phyloP scores from a whole-genome alignment of 164 flowering plant genomes.

The Vitis labrusca region DNA sequence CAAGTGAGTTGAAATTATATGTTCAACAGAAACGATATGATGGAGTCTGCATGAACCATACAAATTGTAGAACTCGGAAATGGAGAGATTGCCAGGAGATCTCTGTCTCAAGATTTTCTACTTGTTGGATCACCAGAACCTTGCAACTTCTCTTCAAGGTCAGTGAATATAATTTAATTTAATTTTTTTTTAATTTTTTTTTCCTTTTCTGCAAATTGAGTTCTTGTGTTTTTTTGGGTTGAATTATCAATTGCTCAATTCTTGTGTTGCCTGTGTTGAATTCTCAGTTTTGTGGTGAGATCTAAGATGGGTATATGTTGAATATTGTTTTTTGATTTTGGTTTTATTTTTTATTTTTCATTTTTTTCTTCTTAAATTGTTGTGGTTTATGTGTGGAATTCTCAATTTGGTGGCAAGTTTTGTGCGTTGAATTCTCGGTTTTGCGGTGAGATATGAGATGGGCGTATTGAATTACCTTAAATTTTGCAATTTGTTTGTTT shows the following conservation, averaged over 20 bases:
- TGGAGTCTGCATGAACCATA: too few species aligned
- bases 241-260: background rate
- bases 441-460: background rate
- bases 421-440: background rate
- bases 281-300: background rate
- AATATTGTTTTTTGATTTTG: background rate
- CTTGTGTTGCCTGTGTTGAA: background rate
- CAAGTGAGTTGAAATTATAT: too few species aligned
- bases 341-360: too few species aligned
- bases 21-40: too few species aligned
- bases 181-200: too few species aligned
- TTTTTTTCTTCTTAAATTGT: background rate
- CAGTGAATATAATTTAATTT: background rate
- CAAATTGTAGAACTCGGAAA: constrained; percentile 6
- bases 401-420: background rate
- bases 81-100: constrained; percentile 65
- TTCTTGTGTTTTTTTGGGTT: too few species aligned
- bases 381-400: background rate
- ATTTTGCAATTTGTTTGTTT: background rate
- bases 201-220: too few species aligned
- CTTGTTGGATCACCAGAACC: constrained; percentile 60
- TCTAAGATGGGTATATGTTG: background rate
- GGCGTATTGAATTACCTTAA: background rate
- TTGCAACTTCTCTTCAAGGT: constrained; percentile 71
- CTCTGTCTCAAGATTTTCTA: constrained; percentile 55